Evolutionary conservation across 805 yeast species (phyloP).

Genomic region (Saturnispora besseyi): DNA sequence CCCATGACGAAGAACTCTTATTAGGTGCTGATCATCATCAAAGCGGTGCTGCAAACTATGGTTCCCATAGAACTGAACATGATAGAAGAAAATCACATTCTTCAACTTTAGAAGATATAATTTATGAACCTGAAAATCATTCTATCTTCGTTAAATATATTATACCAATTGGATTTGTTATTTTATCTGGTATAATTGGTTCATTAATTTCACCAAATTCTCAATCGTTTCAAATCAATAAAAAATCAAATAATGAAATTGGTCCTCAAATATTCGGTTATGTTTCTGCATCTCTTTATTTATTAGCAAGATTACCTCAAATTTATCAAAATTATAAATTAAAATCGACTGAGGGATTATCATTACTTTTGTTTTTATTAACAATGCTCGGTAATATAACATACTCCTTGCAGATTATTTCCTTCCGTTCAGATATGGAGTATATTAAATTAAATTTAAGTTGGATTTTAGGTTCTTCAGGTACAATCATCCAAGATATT

Average conservation of each 20-base stretch:
- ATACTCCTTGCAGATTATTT: conserved; percentile 63
- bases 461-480: conserved; percentile 73
- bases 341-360: conserved; percentile 76
- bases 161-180: conserved; percentile 53
- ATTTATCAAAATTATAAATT: conserved; percentile 70
- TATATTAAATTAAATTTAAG: conserved; percentile 57
- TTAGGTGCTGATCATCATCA: conserved; percentile 13
- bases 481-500: conserved; percentile 65
- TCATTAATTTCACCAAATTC: conserved; percentile 40
- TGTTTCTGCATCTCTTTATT: conserved; percentile 55
- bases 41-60: not conserved
- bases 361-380: conserved; percentile 68
- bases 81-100: conserved; percentile 24
- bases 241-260: conserved; percentile 13
- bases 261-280: conserved; percentile 62
- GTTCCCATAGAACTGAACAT: not conserved
- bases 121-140: conserved; percentile 38
- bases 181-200: conserved; percentile 55
- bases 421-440: conserved; percentile 51
- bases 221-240: not conserved
- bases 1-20: conserved; percentile 26
- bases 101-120: conserved; percentile 46
- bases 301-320: conserved; percentile 75
- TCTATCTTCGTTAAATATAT: conserved; percentile 42
- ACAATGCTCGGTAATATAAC: conserved; percentile 70